Evolutionary conservation across 2,329 filamentous ascomycete species (phyloP).

Genomic region (Colletotrichum sansevieriae): DNA sequence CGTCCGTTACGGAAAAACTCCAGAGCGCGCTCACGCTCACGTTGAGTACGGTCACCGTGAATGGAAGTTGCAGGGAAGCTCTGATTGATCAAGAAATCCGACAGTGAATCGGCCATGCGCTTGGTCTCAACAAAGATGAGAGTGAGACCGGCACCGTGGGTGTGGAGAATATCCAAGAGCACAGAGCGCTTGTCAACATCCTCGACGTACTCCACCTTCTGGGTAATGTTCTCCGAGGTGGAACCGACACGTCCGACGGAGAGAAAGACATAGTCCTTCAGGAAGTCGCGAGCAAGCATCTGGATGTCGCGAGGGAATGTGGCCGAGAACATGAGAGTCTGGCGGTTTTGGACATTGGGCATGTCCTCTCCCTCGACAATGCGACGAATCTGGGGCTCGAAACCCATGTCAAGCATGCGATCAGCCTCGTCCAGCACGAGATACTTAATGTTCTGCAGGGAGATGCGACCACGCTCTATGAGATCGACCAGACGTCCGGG

Average conservation of each 20-base stretch:
- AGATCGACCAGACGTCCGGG: conserved; percentile 97
- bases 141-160: conserved; percentile 88
- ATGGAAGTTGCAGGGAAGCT: conserved; percentile 98
- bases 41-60: conserved; percentile 97
- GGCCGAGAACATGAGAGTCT: conserved; percentile 99
- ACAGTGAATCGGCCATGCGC: conserved; percentile 98
- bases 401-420: conserved; percentile 99
- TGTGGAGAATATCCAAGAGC: conserved; percentile 96
- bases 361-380: conserved; percentile 99
- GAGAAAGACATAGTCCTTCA: conserved; percentile 99
- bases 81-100: conserved; percentile 98
- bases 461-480: conserved; percentile 98
- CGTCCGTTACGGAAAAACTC: conserved; percentile 97
- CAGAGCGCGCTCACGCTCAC: conserved; percentile 96
- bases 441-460: conserved; percentile 98
- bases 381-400: conserved; percentile 98
- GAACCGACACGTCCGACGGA: conserved; percentile 98
- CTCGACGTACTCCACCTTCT: conserved; percentile 98
- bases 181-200: conserved; percentile 98
- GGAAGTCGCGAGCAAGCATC: conserved; percentile 98
- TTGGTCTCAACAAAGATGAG: conserved; percentile 99
- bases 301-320: conserved; percentile 99
- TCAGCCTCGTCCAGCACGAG: conserved; percentile 98
- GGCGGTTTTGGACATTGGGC: conserved; percentile 84
- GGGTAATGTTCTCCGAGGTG: conserved; percentile 99